A percentile compares a stretch with the other conserved stretches of the same genome.
Evolutionary conservation across 805 yeast species (phyloP).

Genomic region (Nakazawaea sp.): DNA sequence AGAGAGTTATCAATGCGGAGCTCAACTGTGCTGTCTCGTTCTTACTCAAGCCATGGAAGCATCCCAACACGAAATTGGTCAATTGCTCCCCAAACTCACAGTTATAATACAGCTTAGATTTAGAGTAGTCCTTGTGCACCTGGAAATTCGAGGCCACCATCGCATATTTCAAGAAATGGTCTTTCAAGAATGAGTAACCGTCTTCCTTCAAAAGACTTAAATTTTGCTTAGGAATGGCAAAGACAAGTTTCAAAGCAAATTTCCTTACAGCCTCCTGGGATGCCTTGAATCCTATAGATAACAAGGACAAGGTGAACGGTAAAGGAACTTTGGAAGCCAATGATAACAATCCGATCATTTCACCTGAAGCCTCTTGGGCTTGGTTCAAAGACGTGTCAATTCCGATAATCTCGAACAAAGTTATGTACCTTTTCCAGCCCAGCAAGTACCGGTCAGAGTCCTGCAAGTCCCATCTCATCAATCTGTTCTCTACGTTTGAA

Average conservation of each 20-base stretch:
- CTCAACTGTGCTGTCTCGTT: conserved; percentile 22
- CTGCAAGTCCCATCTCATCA: conserved; percentile 37
- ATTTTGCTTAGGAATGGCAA: conserved; percentile 40
- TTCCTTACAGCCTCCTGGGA: conserved; percentile 73
- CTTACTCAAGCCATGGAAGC: conserved; percentile 23
- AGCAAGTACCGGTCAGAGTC: conserved; percentile 25
- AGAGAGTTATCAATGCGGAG: conserved; percentile 30
- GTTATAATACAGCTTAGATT: conserved; percentile 32
- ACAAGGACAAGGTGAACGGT: conserved; percentile 67
- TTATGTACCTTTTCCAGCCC: conserved; percentile 68
- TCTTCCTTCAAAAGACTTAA: conserved; percentile 38
- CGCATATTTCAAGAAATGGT: conserved; percentile 47
- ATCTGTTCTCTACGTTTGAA: conserved; percentile 24
- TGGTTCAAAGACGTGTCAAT: conserved; percentile 85
- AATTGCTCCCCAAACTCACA: conserved; percentile 59
- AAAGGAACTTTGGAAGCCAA: conserved; percentile 48
- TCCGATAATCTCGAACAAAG: conserved; percentile 74
- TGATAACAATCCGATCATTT: conserved; percentile 47
- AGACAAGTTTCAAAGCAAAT: conserved; percentile 48
- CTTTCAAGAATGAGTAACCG: conserved; percentile 29
- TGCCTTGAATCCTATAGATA: conserved; percentile 70
- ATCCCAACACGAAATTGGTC: conserved; percentile 33
- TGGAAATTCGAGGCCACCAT: conserved; percentile 59
- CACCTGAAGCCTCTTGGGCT: conserved; percentile 67
- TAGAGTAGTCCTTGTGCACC: conserved; percentile 26